These are phyloP conservation scores for Aurinia saxatilis DNA, from an alignment of 345 rosid genomes.

Conservation along the genomic window DNA sequence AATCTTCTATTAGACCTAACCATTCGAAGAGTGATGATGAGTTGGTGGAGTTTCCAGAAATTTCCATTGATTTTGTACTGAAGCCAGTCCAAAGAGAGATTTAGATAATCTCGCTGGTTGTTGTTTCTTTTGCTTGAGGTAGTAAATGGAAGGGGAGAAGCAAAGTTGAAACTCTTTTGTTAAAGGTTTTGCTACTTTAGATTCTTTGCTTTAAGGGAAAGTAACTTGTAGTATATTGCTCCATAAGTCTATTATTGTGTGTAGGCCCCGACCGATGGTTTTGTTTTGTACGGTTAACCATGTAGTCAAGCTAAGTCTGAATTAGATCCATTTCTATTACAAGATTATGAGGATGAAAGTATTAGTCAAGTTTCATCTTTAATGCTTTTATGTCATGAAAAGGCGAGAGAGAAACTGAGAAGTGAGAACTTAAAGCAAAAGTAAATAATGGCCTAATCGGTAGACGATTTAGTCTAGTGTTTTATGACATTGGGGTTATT, in stretches of 20 bases:
- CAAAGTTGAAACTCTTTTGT: conserved; percentile 13
- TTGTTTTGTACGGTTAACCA: background rate
- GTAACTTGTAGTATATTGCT: conserved; percentile 16
- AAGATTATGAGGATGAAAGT: background rate
- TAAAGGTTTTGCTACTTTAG: conserved; percentile 18
- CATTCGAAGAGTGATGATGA: conserved; percentile 16
- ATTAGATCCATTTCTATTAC: background rate
- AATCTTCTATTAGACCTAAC: conserved; percentile 26
- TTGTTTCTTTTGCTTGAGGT: conserved; percentile 1
- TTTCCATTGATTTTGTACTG: conserved; percentile 18
- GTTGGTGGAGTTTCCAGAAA: conserved; percentile 6
- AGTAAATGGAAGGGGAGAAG: conserved; percentile 4
- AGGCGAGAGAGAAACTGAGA: background rate
- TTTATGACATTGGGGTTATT: background rate
- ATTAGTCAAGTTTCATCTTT: conserved; percentile 8
- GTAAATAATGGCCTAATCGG: background rate
- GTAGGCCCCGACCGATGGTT: background rate
- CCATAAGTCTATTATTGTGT: conserved; percentile 6
- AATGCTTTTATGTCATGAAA: conserved; percentile 9
- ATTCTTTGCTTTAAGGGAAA: conserved; percentile 28
- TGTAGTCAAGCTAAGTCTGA: background rate
- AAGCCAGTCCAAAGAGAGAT: background rate
- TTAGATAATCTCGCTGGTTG: background rate
- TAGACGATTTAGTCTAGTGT: background rate
- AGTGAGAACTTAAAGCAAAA: conserved; percentile 2